Conservation (phyloP, 2,329 filamentous ascomycete species). For the Aspergillus sp. region DNA sequence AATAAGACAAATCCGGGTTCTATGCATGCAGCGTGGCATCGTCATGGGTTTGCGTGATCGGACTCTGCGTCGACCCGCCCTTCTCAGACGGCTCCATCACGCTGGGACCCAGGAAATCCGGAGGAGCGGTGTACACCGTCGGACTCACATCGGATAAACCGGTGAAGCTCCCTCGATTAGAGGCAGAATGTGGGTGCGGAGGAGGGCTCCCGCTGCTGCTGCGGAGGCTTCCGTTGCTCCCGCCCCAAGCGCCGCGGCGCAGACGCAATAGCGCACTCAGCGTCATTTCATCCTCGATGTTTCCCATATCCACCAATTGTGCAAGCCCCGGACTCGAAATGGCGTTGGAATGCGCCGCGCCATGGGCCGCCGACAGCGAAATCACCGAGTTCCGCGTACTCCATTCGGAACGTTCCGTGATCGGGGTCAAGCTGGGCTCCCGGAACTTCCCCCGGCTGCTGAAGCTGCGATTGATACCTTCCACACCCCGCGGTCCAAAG, state of each 20-base stretch:
- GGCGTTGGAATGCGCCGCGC: slow-evolving; percentile 45
- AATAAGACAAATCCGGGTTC: no score
- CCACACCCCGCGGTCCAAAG: slow-evolving; percentile 73
- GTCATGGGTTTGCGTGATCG: slow-evolving; percentile 4
- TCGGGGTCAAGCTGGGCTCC: slow-evolving; percentile 91
- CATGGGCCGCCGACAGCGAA: slow-evolving; percentile 60
- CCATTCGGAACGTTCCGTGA: slow-evolving; percentile 94
- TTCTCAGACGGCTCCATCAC: slow-evolving; percentile 16
- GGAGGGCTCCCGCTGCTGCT: slow-evolving; percentile 49
- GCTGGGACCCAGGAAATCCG: slow-evolving; percentile 16
- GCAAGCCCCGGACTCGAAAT: slow-evolving; percentile 72
- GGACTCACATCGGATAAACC: slow-evolving; percentile 35
- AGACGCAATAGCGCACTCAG: slow-evolving; percentile 70
- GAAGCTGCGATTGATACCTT: slow-evolving; percentile 61
- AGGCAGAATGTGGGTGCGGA: slow-evolving; percentile 33
- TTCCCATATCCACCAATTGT: slow-evolving; percentile 66
- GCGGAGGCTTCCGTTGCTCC: slow-evolving; percentile 70
- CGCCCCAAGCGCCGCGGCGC: slow-evolving; percentile 75
- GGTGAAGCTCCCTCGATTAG: slow-evolving; percentile 36
- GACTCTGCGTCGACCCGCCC: slow-evolving; percentile 7
- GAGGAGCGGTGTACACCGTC: slow-evolving; percentile 19
- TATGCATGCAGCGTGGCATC: neutral
- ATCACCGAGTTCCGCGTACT: slow-evolving; percentile 91
- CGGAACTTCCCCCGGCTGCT: slow-evolving; percentile 73
- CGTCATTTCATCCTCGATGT: slow-evolving; percentile 67